Evolutionary conservation across 805 yeast species (phyloP), one percentile per base, ranked within the genome.

Genomic region (Spathaspora girioi): DNA sequence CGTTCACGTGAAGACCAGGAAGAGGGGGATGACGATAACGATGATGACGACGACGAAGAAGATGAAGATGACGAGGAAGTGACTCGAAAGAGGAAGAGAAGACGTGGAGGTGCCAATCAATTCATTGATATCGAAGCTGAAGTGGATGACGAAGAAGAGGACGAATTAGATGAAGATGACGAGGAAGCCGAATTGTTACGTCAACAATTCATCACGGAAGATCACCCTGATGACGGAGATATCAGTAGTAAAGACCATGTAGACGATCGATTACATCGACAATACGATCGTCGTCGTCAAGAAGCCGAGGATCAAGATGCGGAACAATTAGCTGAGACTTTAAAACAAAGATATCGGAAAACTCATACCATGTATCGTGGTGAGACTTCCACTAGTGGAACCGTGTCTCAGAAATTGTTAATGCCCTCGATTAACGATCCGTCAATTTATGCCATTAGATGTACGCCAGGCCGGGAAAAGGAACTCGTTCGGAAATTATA

Each of bases 81-180:
- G 5, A 69, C 70, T n/a, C 76, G 75, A 5, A 74, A 78, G 44
- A 69, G 72, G 46, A 73, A 73, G 53, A 78, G 74, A 55, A 73
- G 78, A 63, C 71, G 81, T 62, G 64, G 73, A 46, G 79, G 73
- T 47, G 79, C 78, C 75, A 93, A 93, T 68, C 92, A 87, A 76
- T 94, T 91, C 69, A 79, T 94, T 71, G 99, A 94, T 88, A 96
- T 94, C 50, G 98, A 94, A 76, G 99, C 97, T 53, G 98, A 93
- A 68, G 99, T 94, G 52, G 96, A 93, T 68, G 98, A 93, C 54
- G 98, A 94, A 58, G 98, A 94, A 50, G 98, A 93, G 58, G 96
- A 87, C 43, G 83, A 84, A 29, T 93, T 90, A 55, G 98, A 92
- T 54, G 79, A 74, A 52, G 98, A 91, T 46, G 98, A 93, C 56